Percentiles rank a stretch among this genome's conserved stretches.
phyloP scores from a whole-genome alignment of 257 asterid genomes.

The Thymus mandschuricus region DNA sequence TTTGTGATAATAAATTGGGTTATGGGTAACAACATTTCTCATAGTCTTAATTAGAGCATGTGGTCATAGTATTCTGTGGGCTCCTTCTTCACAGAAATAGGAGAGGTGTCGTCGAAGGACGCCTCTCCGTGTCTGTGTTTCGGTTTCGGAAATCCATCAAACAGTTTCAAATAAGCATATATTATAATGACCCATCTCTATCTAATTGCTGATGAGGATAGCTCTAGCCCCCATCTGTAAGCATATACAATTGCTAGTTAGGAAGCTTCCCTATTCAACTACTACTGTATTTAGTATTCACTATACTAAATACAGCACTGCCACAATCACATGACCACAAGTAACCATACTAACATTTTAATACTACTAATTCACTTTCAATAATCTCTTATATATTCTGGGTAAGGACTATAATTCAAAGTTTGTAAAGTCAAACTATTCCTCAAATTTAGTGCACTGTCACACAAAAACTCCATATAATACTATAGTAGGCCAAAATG shows the following conservation, averaged over 20 bases:
- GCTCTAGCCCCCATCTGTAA: too few relatives aligned
- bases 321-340: constrained; percentile 4
- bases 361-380: background rate
- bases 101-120: too few relatives aligned
- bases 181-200: background rate
- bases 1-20: too few relatives aligned
- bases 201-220: constrained; percentile 13
- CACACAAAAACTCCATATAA: background rate
- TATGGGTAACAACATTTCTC: too few relatives aligned
- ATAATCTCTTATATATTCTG: background rate
- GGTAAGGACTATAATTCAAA: background rate
- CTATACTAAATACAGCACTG: background rate
- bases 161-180: too few relatives aligned
- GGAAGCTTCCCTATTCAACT: background rate
- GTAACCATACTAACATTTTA: background rate
- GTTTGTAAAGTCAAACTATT: background rate
- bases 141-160: too few relatives aligned
- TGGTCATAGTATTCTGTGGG: too few relatives aligned
- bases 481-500: background rate
- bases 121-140: too few relatives aligned
- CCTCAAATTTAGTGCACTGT: background rate
- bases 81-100: too few relatives aligned
- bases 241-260: too few relatives aligned
- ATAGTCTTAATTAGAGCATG: too few relatives aligned
- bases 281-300: background rate